These are phyloP conservation scores for Trichoderma oligosporum DNA, from an alignment of 2,329 filamentous ascomycete genomes.

Conservation along the genomic window DNA sequence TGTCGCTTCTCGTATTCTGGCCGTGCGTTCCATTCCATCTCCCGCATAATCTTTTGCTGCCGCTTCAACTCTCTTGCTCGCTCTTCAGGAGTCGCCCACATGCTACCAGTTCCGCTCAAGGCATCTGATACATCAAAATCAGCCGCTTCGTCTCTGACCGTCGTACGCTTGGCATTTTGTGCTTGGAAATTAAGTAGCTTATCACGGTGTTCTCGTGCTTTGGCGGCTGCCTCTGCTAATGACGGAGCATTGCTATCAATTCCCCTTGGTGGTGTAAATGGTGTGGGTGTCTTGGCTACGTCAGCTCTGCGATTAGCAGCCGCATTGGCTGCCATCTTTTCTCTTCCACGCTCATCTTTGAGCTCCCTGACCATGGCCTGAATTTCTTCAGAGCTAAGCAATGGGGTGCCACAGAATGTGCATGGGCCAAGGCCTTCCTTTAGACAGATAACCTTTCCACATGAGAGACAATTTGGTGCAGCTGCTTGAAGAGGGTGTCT, in stretches of 20 bases:
- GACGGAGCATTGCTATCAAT: constrained; percentile 32
- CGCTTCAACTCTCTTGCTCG: constrained; percentile 77
- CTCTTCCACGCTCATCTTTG: constrained; percentile 77
- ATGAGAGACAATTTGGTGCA: constrained; percentile 86
- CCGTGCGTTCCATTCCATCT: constrained; percentile 80
- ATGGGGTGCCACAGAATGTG: constrained; percentile 76
- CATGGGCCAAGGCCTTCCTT: constrained; percentile 93
- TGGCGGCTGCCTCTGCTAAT: constrained; percentile 57
- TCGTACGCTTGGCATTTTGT: constrained; percentile 79
- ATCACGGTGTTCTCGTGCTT: constrained; percentile 75
- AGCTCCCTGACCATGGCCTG: constrained; percentile 82
- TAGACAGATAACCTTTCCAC: constrained; percentile 92
- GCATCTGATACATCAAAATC: constrained; percentile 54
- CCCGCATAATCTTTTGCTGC: constrained; percentile 77
- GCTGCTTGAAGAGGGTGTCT: constrained; percentile 85
- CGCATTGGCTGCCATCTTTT: constrained; percentile 80
- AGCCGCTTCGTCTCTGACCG: constrained; percentile 77
- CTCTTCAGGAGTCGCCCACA: constrained; percentile 83
- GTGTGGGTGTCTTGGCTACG: constrained; percentile 55
- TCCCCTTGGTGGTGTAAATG: constrained; percentile 52
- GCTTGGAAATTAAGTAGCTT: constrained; percentile 77
- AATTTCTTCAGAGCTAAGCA: constrained; percentile 70
- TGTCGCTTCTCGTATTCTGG: constrained; percentile 87
- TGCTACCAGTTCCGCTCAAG: constrained; percentile 45
- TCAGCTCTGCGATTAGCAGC: constrained; percentile 64